Percentiles rank a stretch among this genome's conserved stretches.
phyloP scores from a whole-genome alignment of 1,284 basidiomycete genomes.

The Coniferiporia weirii region DNA sequence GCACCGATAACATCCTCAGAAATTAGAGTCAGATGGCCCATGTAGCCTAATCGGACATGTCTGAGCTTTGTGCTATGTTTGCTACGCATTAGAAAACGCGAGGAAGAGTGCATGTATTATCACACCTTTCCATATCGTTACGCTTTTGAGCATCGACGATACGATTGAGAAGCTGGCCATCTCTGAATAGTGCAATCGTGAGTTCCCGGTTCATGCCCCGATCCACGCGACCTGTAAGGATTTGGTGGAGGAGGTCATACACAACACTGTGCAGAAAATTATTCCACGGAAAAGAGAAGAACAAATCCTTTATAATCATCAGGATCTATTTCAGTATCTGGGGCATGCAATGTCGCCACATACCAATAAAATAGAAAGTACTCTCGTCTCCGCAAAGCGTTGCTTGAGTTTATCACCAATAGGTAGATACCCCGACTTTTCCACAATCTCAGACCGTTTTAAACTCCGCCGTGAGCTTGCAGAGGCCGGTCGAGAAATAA shows the following conservation, averaged over 20 bases:
- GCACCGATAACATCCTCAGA: conserved; percentile 86
- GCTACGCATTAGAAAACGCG: not conserved
- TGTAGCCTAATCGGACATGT: conserved; percentile 83
- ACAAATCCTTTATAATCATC: conserved; percentile 61
- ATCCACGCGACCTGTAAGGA: conserved; percentile 82
- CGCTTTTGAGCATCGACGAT: conserved; percentile 79
- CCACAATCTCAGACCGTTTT: conserved; percentile 13
- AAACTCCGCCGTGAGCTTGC: conserved; percentile 44
- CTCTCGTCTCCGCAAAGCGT: conserved; percentile 64
- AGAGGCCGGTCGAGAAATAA: conserved; percentile 23
- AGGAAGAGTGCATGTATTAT: conserved; percentile 15
- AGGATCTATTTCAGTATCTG: conserved; percentile 6
- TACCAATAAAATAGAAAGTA: conserved; percentile 73
- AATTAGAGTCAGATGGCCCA: conserved; percentile 95
- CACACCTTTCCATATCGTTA: conserved; percentile 73
- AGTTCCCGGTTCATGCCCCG: conserved; percentile 77
- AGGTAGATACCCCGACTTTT: conserved; percentile 31
- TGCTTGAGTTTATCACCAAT: conserved; percentile 78
- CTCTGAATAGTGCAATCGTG: conserved; percentile 74
- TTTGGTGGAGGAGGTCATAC: conserved; percentile 95
- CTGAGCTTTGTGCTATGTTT: conserved; percentile 52
- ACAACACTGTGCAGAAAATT: conserved; percentile 98
- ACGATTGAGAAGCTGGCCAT: conserved; percentile 72
- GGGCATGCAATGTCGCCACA: conserved; percentile 26
- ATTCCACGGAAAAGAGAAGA: conserved; percentile 97